These are phyloP conservation scores for Xylaria sp. DNA, from an alignment of 2,329 filamentous ascomycete genomes.

Conservation along the genomic window DNA sequence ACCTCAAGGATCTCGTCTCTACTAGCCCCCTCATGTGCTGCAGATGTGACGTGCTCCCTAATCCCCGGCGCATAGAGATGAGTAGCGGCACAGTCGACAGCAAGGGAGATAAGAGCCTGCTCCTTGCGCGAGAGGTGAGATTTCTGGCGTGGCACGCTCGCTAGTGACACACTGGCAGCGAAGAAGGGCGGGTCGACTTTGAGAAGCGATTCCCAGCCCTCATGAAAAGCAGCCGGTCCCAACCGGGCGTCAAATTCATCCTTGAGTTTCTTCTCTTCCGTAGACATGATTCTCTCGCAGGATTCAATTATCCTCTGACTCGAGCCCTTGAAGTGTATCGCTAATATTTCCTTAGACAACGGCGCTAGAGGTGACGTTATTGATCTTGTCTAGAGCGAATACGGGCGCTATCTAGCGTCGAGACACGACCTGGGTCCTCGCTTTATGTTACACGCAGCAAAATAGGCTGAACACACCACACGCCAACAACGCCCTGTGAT, in stretches of 20 bases:
- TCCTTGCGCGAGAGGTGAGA: slow-evolving; percentile 54
- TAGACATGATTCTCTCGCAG: slow-evolving; percentile 31
- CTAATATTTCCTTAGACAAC: neutral
- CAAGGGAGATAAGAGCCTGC: slow-evolving; percentile 56
- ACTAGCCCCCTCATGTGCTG: slow-evolving; percentile 54
- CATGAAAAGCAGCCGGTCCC: slow-evolving; percentile 41
- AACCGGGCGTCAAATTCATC: slow-evolving; percentile 40
- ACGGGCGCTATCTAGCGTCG: neutral
- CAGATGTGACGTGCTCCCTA: slow-evolving; percentile 53
- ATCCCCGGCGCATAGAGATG: slow-evolving; percentile 58
- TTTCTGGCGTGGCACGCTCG: slow-evolving; percentile 44
- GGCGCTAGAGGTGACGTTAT: neutral
- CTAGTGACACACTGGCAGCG: slow-evolving; percentile 43
- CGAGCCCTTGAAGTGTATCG: neutral
- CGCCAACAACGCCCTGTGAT: neutral
- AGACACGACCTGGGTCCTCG: neutral
- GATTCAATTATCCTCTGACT: no score
- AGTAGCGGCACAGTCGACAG: slow-evolving; percentile 57
- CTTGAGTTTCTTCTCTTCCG: slow-evolving; percentile 38
- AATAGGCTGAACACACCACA: slow-evolving; percentile 31
- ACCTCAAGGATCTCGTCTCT: slow-evolving; percentile 58
- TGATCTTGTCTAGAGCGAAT: neutral
- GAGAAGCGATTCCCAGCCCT: slow-evolving; percentile 46
- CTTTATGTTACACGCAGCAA: neutral
- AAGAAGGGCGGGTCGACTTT: slow-evolving; percentile 44